phyloP scores from a whole-genome alignment of 116 monocot genomes.

The Cymodocea nodosa region DNA sequence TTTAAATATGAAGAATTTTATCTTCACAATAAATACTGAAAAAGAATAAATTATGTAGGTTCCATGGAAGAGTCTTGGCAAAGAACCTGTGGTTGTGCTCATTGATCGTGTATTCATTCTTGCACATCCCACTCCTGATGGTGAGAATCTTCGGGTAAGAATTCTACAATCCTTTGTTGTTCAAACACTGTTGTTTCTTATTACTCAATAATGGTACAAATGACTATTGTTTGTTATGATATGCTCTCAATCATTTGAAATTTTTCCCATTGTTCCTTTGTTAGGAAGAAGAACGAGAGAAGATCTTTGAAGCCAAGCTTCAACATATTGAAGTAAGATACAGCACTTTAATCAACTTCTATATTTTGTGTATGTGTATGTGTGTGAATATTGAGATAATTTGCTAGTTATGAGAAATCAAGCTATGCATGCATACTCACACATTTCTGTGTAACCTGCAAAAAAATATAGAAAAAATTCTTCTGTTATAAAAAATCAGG shows the following conservation, averaged over 20 bases:
- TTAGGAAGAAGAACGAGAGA: constrained; percentile 87
- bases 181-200: not conserved
- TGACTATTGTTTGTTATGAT: too few relatives aligned
- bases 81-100: constrained; percentile 91
- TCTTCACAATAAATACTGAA: not conserved
- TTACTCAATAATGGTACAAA: not conserved
- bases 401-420: not conserved
- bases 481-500: too few relatives aligned
- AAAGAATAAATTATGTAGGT: constrained; percentile 28
- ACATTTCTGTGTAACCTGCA: too few relatives aligned
- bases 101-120: constrained; percentile 94
- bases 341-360: not conserved
- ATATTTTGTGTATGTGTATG: not conserved
- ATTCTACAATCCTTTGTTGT: not conserved
- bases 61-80: constrained; percentile 98
- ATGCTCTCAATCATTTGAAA: not conserved
- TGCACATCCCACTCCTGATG: constrained; percentile 84
- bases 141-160: constrained; percentile 55
- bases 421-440: too few relatives aligned
- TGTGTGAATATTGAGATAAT: not conserved
- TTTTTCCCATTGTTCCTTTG: constrained; percentile 2
- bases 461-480: too few relatives aligned
- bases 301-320: constrained; percentile 83
- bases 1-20: not conserved
- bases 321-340: constrained; percentile 73